These are phyloP conservation scores for Primulina huaijiensis DNA, from an alignment of 257 asterid genomes.

Conservation along the genomic window DNA sequence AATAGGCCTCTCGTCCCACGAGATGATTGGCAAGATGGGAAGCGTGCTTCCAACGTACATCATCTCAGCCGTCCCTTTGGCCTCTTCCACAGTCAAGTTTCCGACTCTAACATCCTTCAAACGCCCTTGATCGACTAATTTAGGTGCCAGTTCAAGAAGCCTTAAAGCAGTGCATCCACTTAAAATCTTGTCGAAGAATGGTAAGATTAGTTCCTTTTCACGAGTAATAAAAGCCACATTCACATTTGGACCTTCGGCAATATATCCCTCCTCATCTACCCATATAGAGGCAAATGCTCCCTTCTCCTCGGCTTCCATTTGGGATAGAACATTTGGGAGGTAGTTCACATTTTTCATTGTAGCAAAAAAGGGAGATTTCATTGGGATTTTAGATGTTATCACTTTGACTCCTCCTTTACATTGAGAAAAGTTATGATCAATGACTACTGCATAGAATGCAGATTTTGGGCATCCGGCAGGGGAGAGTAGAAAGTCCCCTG, in stretches of 20 bases:
- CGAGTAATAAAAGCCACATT: constrained; percentile 70
- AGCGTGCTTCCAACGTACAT: constrained; percentile 95
- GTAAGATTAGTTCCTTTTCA: constrained; percentile 68
- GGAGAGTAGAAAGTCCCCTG: constrained; percentile 78
- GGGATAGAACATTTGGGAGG: constrained; percentile 77
- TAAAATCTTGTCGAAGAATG: constrained; percentile 62
- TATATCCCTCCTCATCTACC: constrained; percentile 69
- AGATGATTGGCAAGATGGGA: constrained; percentile 62
- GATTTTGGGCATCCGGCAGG: constrained; percentile 61
- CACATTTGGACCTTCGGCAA: constrained; percentile 94
- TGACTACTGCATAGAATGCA: constrained; percentile 85
- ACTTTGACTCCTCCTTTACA: constrained; percentile 76
- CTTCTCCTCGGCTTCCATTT: constrained; percentile 85
- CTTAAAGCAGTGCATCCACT: constrained; percentile 85
- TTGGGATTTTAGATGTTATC: constrained; percentile 65
- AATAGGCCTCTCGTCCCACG: constrained; percentile 74
- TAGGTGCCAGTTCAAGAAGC: constrained; percentile 70
- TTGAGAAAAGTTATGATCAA: constrained; percentile 54
- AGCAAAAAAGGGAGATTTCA: constrained; percentile 79
- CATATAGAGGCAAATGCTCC: constrained; percentile 72
- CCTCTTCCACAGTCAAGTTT: constrained; percentile 50
- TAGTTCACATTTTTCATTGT: constrained; percentile 84
- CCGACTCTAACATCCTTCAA: constrained; percentile 50
- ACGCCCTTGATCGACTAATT: constrained; percentile 57
- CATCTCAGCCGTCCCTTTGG: constrained; percentile 62